These are phyloP conservation scores for Colletotrichum tropicicola DNA, from an alignment of 2,329 filamentous ascomycete species.

Conservation along the genomic window DNA sequence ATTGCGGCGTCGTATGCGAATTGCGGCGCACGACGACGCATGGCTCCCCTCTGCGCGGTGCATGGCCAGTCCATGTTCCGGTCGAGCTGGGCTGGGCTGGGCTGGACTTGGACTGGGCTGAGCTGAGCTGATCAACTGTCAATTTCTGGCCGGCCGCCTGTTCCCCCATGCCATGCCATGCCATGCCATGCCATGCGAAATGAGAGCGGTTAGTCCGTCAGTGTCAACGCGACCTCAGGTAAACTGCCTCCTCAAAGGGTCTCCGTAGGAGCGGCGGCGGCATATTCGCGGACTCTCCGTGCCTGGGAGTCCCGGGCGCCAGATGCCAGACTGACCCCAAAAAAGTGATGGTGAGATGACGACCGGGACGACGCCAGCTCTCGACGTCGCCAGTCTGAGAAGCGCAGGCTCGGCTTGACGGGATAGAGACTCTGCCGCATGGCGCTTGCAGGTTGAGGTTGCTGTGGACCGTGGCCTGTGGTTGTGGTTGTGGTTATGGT, in stretches of 20 bases:
- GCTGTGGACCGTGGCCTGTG: neutral
- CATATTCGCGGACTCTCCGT: neutral
- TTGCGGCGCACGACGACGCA: no score
- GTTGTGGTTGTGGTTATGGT: no score
- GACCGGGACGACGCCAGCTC: neutral
- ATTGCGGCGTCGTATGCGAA: neutral
- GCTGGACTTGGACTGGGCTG: no score
- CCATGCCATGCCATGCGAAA: neutral
- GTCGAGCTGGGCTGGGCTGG: no score
- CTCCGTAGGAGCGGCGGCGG: no score
- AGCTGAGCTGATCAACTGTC: neutral
- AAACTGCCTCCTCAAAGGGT: neutral
- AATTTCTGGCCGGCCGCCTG: conserved; percentile 2
- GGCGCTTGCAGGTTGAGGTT: conserved; percentile 17
- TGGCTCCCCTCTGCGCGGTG: neutral
- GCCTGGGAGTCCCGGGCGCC: neutral
- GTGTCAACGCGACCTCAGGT: neutral
- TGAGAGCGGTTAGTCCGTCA: neutral
- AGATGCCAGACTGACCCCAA: no score
- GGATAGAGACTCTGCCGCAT: conserved; percentile 23
- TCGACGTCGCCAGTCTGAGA: neutral
- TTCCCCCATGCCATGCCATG: neutral
- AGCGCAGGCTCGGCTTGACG: no score
- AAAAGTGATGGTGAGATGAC: no score
- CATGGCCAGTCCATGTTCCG: conserved; percentile 5